Evolutionary conservation across 1,284 basidiomycete genomes (phyloP).

Genomic region (Ceratobasidium sp.): DNA sequence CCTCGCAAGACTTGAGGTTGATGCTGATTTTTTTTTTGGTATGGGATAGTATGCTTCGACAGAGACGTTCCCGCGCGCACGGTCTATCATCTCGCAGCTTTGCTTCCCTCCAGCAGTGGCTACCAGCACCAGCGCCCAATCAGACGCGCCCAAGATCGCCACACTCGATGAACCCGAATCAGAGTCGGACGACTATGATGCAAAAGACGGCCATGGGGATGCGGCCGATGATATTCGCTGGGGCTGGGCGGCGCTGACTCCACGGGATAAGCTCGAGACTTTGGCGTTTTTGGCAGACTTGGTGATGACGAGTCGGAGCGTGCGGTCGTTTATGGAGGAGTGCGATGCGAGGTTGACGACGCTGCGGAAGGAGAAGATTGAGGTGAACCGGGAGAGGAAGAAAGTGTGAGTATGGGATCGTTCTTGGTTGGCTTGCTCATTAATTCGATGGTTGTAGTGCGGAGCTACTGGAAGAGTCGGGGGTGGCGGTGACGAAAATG

Average conservation of each 20-base stretch:
- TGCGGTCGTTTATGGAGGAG: slow-evolving; percentile 90
- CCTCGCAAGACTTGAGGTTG: neutral
- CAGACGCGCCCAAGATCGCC: slow-evolving; percentile 49
- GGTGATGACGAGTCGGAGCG: slow-evolving; percentile 88
- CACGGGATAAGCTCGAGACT: slow-evolving; percentile 86
- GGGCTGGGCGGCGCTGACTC: slow-evolving; percentile 79
- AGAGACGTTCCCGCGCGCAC: slow-evolving; percentile 78
- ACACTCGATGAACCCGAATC: slow-evolving; percentile 48
- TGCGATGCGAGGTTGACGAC: slow-evolving; percentile 92
- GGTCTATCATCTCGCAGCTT: slow-evolving; percentile 79
- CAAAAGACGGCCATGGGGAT: slow-evolving; percentile 51
- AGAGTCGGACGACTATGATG: slow-evolving; percentile 51
- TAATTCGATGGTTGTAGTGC: slow-evolving; percentile 59
- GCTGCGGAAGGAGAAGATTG: slow-evolving; percentile 94
- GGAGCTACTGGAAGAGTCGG: slow-evolving; percentile 79
- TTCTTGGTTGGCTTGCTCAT: slow-evolving; percentile 3
- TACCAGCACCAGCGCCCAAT: slow-evolving; percentile 54
- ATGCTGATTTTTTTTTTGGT: slow-evolving; percentile 11
- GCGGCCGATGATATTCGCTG: slow-evolving; percentile 62
- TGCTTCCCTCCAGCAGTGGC: slow-evolving; percentile 69
- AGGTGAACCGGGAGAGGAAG: slow-evolving; percentile 89
- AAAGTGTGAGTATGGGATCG: slow-evolving; percentile 72
- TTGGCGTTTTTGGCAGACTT: slow-evolving; percentile 90
- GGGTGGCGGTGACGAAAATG: slow-evolving; percentile 55
- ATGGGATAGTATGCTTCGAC: slow-evolving; percentile 76